These are phyloP conservation scores for Russula sp. DNA, from an alignment of 768 basidiomycete species.

Conservation along the genomic window DNA sequence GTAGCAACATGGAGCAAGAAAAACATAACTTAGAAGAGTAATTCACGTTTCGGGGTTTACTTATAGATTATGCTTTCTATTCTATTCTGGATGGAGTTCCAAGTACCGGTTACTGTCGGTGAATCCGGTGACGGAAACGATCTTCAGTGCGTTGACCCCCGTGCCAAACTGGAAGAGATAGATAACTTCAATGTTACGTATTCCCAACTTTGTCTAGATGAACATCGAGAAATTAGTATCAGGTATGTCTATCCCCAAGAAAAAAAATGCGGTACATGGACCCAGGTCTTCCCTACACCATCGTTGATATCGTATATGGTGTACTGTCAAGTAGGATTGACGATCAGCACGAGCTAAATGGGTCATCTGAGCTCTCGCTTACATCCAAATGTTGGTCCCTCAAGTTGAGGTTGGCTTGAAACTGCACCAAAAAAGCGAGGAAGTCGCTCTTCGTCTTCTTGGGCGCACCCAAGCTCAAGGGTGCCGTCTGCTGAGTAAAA, in stretches of 20 bases:
- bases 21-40: too few relatives aligned
- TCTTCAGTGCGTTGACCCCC: constrained; percentile 1
- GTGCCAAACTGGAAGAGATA: constrained; percentile 5
- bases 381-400: background rate
- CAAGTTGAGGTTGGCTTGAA: background rate
- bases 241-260: background rate
- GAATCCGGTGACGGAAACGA: background rate
- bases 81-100: background rate
- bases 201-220: background rate
- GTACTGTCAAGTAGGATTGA: background rate
- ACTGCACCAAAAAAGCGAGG: background rate
- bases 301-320: constrained; percentile 10
- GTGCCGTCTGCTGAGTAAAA: background rate
- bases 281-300: constrained; percentile 3
- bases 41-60: too few relatives aligned
- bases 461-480: background rate
- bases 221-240: background rate
- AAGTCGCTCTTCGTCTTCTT: background rate
- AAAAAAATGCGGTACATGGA: background rate
- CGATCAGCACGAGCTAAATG: background rate
- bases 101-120: background rate
- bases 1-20: too few relatives aligned
- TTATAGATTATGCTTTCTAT: too few relatives aligned
- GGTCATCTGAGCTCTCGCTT: background rate
- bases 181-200: background rate